Conservation (phyloP, 2,329 filamentous ascomycete species). For the Endoconidiophora polonica region DNA sequence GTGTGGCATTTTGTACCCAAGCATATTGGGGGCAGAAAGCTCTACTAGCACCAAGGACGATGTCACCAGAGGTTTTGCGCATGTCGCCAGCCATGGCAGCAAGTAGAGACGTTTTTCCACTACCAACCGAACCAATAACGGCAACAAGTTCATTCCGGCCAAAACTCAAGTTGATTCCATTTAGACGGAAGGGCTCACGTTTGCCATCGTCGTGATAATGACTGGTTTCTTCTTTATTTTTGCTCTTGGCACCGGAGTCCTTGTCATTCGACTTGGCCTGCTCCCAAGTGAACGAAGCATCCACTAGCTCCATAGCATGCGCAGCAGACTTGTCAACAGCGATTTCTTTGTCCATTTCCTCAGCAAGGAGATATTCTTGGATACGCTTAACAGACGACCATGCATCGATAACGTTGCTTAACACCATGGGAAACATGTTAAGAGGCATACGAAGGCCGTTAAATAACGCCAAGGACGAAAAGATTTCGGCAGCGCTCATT, state of each 20-base stretch:
- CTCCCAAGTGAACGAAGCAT: slow-evolving; percentile 83
- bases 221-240: slow-evolving; percentile 25
- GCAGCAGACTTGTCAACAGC: slow-evolving; percentile 37
- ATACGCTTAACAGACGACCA: slow-evolving; percentile 73
- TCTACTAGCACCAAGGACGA: slow-evolving; percentile 60
- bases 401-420: slow-evolving; percentile 80
- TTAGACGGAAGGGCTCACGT: slow-evolving; percentile 54
- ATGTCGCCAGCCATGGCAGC: slow-evolving; percentile 87
- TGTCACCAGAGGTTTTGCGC: slow-evolving; percentile 60
- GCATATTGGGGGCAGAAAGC: slow-evolving; percentile 94
- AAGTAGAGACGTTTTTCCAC: slow-evolving; percentile 78
- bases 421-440: slow-evolving; percentile 72
- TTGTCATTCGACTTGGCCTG: slow-evolving; percentile 21
- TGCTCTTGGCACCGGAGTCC: slow-evolving; percentile 17
- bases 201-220: slow-evolving; percentile 33
- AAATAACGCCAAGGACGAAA: slow-evolving; percentile 87
- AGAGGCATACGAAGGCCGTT: slow-evolving; percentile 81
- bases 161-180: slow-evolving; percentile 48
- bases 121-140: slow-evolving; percentile 78
- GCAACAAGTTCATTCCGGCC: slow-evolving; percentile 63
- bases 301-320: slow-evolving; percentile 52
- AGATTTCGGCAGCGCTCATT: slow-evolving; percentile 61
- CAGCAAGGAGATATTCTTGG: slow-evolving; percentile 71
- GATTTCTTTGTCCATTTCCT: slow-evolving; percentile 65
- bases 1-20: slow-evolving; percentile 87